Evolutionary conservation across 129 eudicot genomes (phyloP), one percentile per base, ranked within the genome.

Genomic region (Flaveria brownii): DNA sequence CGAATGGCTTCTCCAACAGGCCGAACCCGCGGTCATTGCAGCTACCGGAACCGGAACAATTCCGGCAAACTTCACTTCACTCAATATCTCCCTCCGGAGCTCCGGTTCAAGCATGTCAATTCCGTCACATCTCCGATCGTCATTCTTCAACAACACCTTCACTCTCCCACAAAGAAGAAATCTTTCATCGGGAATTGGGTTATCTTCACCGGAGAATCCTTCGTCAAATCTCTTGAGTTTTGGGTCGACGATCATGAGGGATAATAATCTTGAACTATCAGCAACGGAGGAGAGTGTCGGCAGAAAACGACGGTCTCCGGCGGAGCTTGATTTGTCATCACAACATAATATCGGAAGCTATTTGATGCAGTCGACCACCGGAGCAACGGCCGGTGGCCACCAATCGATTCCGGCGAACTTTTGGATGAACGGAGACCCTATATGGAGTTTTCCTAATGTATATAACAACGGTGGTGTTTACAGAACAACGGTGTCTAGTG

Each of bases 11-110:
- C 90, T 93, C 15, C 98, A 91, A 47, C 98, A 93, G 57, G 98
- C 98, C 0, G 98, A 93, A 57, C 98, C 98, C 0, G 77, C 98
- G 4, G 97, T 93, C 3, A 91, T 93, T 15, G 98, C 98, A 14
- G 97, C 98, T 71, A 93, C 98, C 18, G 98, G 98, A 0, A 94
- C 98, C 9, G 98, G 98, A 5, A 94, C 98, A 1, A 94, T 94
- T 57, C 98, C 98, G 5, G 98, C 98, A 0, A 94, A 94, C 82
- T 94, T 94, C 52, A 87, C 97, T 0, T 91, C 98, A 3, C 88
- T 94, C 2, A 94, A 94, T 57, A 94, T 94, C 47, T 88, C 96
- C 5, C 85, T 94, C 18, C 89, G 98, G 6, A 91, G 97, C 88
- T 93, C 98, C 62, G 96, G 98, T 11, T 94, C 98, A 5, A 87